phyloP scores from a whole-genome alignment of 225 moss, liverwort and hornwort genomes.

The Lunularia cruciata region DNA sequence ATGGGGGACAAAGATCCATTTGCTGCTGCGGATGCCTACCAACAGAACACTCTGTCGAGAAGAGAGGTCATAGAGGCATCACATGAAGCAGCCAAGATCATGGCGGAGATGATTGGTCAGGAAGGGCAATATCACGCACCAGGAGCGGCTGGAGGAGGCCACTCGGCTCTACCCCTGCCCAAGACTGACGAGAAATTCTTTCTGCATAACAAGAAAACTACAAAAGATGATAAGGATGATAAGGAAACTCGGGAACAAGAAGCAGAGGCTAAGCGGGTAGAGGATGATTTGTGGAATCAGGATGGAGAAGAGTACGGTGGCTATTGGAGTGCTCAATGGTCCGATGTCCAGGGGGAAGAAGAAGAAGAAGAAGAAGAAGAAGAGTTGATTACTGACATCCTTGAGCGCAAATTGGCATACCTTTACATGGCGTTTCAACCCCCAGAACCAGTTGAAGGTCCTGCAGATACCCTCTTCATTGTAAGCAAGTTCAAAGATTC shows the following conservation, averaged over 20 bases:
- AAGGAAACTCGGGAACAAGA: background rate
- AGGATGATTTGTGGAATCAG: background rate
- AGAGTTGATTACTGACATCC: slow-evolving; percentile 39
- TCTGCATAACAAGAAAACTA: slow-evolving; percentile 11
- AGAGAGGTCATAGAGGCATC: slow-evolving; percentile 40
- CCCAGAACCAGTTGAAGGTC: slow-evolving; percentile 39
- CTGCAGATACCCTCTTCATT: slow-evolving; percentile 40
- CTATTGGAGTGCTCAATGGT: background rate
- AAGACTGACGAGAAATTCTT: slow-evolving; percentile 17
- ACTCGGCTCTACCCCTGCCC: slow-evolving; percentile 30
- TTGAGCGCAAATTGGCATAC: slow-evolving; percentile 33
- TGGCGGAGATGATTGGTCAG: slow-evolving; percentile 37
- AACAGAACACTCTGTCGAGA: slow-evolving; percentile 21
- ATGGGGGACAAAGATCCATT: slow-evolving; percentile 14
- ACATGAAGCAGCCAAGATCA: slow-evolving; percentile 30
- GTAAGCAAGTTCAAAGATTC: slow-evolving; percentile 22
- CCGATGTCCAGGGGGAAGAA: background rate
- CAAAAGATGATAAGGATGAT: background rate
- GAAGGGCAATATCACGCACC: slow-evolving; percentile 26
- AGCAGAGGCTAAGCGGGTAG: too few species aligned
- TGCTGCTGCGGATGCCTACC: slow-evolving; percentile 31
- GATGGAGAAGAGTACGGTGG: background rate
- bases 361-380: slow-evolving; percentile 32
- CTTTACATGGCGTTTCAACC: slow-evolving; percentile 44
- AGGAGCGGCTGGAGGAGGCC: slow-evolving; percentile 30